phyloP scores from a whole-genome alignment of 352 stramenopile genomes.

The Phytopythium chamaehyphon region DNA sequence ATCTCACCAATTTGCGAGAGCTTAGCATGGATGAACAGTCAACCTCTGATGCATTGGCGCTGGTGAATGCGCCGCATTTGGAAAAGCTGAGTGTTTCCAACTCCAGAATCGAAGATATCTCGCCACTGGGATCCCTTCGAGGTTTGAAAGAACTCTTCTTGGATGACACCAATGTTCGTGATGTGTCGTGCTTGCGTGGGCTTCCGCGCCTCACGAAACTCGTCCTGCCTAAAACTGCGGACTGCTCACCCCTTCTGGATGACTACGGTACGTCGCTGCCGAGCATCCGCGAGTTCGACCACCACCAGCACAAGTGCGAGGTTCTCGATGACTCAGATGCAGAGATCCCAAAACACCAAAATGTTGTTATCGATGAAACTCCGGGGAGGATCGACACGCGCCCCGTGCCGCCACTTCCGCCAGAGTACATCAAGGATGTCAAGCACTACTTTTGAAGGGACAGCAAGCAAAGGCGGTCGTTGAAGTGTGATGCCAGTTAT shows the following conservation, averaged over 20 bases:
- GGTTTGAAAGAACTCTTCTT: background rate
- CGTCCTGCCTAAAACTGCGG: background rate
- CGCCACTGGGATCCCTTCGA: background rate
- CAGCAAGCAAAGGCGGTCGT: too few species aligned
- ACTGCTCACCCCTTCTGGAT: slow-evolving; percentile 1
- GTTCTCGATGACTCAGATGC: background rate
- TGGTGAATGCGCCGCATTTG: background rate
- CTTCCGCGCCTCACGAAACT: background rate
- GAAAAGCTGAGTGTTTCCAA: background rate
- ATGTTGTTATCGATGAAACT: too few species aligned
- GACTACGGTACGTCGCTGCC: background rate
- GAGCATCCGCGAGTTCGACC: background rate
- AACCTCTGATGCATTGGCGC: background rate
- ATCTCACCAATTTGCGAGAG: too few species aligned
- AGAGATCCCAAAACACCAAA: too few species aligned
- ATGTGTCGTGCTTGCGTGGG: background rate
- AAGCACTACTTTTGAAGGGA: background rate
- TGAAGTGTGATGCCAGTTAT: too few species aligned
- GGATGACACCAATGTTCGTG: background rate
- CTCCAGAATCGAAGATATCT: background rate
- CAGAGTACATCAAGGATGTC: too few species aligned
- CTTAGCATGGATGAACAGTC: background rate
- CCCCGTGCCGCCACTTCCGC: too few species aligned
- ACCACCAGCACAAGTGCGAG: background rate
- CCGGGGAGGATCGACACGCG: background rate